Evolutionary conservation across 2,329 filamentous ascomycete genomes (phyloP).

Genomic region (Exophiala lecanii-corni): DNA sequence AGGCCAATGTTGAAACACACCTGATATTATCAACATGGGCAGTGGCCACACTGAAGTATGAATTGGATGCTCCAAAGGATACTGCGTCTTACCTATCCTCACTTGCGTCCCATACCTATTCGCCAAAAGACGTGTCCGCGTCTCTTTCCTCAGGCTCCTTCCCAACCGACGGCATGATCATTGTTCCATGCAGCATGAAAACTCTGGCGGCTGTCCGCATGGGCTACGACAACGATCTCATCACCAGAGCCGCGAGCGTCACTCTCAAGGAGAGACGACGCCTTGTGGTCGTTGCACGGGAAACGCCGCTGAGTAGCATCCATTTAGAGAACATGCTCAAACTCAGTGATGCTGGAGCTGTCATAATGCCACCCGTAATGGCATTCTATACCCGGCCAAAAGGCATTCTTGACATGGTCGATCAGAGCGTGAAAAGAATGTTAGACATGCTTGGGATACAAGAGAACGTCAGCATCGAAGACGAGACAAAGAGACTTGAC

Average conservation of each 20-base stretch:
- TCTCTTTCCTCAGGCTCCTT: conserved; percentile 26
- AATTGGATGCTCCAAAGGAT: conserved; percentile 15
- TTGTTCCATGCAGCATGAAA: conserved; percentile 44
- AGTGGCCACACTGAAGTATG: conserved; percentile 25
- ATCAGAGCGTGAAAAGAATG: conserved; percentile 45
- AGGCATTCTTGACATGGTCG: conserved; percentile 38
- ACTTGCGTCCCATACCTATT: conserved; percentile 21
- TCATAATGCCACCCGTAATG: conserved; percentile 43
- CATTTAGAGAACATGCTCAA: conserved; percentile 18
- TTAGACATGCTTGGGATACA: conserved; percentile 43
- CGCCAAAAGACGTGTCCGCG: conserved; percentile 27
- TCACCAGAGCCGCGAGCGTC: conserved; percentile 40
- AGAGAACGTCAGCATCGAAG: background rate
- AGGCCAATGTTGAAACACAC: conserved; percentile 28
- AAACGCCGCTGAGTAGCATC: conserved; percentile 34
- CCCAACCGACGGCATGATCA: conserved; percentile 39
- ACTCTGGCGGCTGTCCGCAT: conserved; percentile 38
- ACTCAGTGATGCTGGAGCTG: conserved; percentile 29
- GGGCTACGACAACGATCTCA: conserved; percentile 40
- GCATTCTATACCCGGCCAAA: conserved; percentile 41
- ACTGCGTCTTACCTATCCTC: background rate
- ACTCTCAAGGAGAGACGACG: conserved; percentile 38
- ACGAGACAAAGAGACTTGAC: background rate
- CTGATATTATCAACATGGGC: conserved; percentile 32
- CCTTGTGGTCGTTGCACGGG: conserved; percentile 35